Evolutionary conservation across 2,329 filamentous ascomycete genomes (phyloP), one percentile per base, ranked within the genome.

Genomic region (Fusarium annulatum): DNA sequence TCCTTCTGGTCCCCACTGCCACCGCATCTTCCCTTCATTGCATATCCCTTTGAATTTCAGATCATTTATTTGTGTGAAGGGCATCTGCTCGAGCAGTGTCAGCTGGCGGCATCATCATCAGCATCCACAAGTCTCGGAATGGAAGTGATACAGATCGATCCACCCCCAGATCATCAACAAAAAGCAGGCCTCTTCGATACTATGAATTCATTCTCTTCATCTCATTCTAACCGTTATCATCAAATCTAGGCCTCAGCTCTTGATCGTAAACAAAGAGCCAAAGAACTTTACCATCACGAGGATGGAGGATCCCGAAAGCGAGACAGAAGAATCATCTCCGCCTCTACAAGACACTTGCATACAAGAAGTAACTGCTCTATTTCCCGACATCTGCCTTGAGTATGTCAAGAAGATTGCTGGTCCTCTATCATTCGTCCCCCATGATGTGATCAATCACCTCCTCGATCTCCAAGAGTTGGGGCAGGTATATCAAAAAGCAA

Each of bases 301-400:
- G 21, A 77, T 71, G 69, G 65, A 67, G 33, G 30, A 46, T 23
- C 34, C 34, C 11, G 38, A 64, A 34, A 61, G 60, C 15, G 48
- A 48, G 12, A 41, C 41, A 7, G 38, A 59, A 43, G 43, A 46
- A n/a, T 36, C 21, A 19, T n/a, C 39, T 19, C 55, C 57, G 39
- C 26, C 9, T 7, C n/a, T 36, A 14, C 59, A 67, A 52, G 62
- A 74, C 9, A 45, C 36, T 19, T 78, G 73, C 28, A 38, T 75
- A 10, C 49, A 65, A 33, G 43, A 49, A n/a, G 70, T 80, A 30
- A 48, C 53, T 14, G 51, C 63, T 9, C 53, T 87, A 14, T 87
- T 88, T 64, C 85, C 86, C 1, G 83, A 88, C 45, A 85, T 88
- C 5, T 86, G 84, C 64, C 80, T 76, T 1, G 67, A 81, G 0